phyloP scores from a whole-genome alignment of 768 basidiomycete genomes.

The Pisolithus marmoratus region DNA sequence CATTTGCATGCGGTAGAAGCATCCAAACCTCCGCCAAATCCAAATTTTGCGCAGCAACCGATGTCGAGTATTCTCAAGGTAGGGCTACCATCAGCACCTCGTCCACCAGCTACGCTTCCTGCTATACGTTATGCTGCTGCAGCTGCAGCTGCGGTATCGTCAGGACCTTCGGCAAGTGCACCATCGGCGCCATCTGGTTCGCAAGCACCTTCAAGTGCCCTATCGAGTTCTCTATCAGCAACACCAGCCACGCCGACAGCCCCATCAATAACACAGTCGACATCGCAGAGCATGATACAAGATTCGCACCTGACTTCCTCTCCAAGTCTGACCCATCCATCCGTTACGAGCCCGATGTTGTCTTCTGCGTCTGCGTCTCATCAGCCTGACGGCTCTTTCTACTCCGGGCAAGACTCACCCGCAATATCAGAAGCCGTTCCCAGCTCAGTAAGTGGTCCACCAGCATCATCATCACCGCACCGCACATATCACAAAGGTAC shows the following conservation, averaged over 20 bases:
- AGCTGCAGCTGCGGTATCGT: constrained; percentile 49
- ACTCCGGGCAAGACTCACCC: constrained; percentile 68
- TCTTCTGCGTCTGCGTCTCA: constrained; percentile 65
- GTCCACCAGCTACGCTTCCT: constrained; percentile 51
- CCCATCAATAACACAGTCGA: constrained; percentile 32
- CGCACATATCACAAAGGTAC: constrained; percentile 47
- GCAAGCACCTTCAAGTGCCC: constrained; percentile 29
- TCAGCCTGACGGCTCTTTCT: constrained; percentile 62
- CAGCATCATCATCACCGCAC: constrained; percentile 58
- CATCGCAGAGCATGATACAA: constrained; percentile 26
- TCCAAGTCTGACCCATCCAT: constrained; percentile 82
- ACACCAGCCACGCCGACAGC: constrained; percentile 37
- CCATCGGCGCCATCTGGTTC: constrained; percentile 38
- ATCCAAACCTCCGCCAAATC: constrained; percentile 69
- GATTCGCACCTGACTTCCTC: constrained; percentile 50
- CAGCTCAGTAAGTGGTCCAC: constrained; percentile 40
- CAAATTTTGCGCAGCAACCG: constrained; percentile 78
- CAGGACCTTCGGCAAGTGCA: constrained; percentile 29
- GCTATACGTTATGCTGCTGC: constrained; percentile 91
- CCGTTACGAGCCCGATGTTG: constrained; percentile 74
- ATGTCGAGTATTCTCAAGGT: constrained; percentile 73
- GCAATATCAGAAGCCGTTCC: constrained; percentile 62
- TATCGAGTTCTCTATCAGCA: constrained; percentile 30
- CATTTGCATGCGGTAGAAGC: constrained; percentile 6
- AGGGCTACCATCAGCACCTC: constrained; percentile 53